Evolutionary conservation across 305 asterid species (phyloP).

Genomic region (Solanum hybrid): DNA sequence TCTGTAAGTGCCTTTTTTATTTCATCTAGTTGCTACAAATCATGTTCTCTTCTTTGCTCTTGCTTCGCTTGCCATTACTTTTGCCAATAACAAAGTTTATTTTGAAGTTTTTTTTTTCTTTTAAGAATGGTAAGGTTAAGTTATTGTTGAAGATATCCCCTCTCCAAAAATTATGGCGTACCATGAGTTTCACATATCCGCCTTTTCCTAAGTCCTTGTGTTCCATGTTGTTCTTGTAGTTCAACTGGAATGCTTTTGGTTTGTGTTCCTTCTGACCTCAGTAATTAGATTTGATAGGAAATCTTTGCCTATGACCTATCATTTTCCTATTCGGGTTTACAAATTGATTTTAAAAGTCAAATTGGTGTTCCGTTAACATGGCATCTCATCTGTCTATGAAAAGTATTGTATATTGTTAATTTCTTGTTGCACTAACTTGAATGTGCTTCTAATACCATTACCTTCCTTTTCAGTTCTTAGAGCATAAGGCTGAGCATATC

Average conservation of each 20-base stretch:
- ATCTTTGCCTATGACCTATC: neutral
- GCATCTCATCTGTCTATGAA: neutral
- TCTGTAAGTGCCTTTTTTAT: neutral
- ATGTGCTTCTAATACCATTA: neutral
- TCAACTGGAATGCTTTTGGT: neutral
- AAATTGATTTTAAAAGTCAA: neutral
- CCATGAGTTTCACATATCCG: neutral
- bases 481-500: neutral
- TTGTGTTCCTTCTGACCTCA: neutral
- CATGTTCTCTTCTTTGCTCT: neutral
- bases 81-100: neutral
- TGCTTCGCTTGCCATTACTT: neutral
- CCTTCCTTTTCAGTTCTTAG: neutral
- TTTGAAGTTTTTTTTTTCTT: neutral
- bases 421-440: slow-evolving; percentile 2
- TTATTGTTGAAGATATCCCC: neutral
- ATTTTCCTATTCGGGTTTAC: neutral
- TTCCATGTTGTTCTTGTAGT: neutral
- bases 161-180: neutral
- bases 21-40: neutral
- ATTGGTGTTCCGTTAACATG: neutral
- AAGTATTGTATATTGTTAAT: neutral
- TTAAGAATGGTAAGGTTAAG: neutral
- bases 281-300: neutral
- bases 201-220: neutral